Evolutionary conservation across 305 asterid species (phyloP).

Genomic region (Coffea humblotiana): DNA sequence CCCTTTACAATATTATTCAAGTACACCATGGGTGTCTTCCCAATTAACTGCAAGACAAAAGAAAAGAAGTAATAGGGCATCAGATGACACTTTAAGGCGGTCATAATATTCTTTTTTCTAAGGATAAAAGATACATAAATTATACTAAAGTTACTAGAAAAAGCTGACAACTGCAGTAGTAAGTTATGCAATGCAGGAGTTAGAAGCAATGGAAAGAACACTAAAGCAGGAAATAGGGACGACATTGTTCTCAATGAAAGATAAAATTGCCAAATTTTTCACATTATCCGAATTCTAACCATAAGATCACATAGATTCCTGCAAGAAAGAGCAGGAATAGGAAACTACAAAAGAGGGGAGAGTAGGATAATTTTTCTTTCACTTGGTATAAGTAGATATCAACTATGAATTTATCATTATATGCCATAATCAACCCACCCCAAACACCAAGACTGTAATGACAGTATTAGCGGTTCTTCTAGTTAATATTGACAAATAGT

Average conservation of each 20-base stretch:
- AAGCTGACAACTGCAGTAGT: background rate
- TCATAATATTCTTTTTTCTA: background rate
- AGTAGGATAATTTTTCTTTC: background rate
- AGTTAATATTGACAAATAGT: background rate
- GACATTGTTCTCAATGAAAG: background rate
- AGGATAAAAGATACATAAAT: background rate
- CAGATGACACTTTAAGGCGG: background rate
- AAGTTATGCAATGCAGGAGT: background rate
- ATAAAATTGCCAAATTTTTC: no score
- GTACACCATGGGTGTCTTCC: conserved; percentile 98
- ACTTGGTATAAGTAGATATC: background rate
- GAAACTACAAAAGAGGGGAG: background rate
- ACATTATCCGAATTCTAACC: background rate
- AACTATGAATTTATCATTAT: background rate
- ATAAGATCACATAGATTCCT: conserved; percentile 1
- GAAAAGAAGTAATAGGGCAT: conserved; percentile 2
- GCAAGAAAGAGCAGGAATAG: background rate
- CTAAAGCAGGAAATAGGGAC: background rate
- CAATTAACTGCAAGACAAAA: conserved; percentile 66
- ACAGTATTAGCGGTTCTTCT: background rate
- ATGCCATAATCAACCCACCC: background rate
- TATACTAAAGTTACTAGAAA: background rate
- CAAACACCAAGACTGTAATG: background rate
- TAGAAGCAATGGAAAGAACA: background rate
- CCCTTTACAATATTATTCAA: conserved; percentile 80